Base-by-base conservation (phyloP, 2,329 filamentous ascomycete species). In the Aulographum hederae region DNA sequence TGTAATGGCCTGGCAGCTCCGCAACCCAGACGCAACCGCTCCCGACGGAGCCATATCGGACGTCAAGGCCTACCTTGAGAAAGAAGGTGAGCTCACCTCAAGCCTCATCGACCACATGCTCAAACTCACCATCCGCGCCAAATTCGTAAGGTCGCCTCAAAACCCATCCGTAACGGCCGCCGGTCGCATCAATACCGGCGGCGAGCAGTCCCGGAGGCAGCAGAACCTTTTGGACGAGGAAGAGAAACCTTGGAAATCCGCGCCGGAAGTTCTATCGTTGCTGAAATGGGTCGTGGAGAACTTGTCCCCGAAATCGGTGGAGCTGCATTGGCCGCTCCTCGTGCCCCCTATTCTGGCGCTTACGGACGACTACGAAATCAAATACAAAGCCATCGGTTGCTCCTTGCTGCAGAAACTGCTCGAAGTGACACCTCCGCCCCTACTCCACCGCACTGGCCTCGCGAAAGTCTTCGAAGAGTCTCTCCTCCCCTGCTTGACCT, bases 1-100 rank as follows among this genome's bases (percentile, higher is more conserved):
- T 3, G 78, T 81, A 37, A 69, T 91, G 52, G 73, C 73, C 37
- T 95, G 85, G 84, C 89, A 95, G 53, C 65, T 95, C 32, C 67
- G 80, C 23, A 72, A 95, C 46, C 81, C 84, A 0, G 62, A 62
- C 3, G 60, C 58, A 35, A 68, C 63, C 3, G 75, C 85, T 38
- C 54, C 63, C 18, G 43, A 46, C 19, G 47, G 49, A 34, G 59
- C 57, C 11, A 57, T 64, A 31, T 53, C 58, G 41, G 55, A 56
- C 37, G 57, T 64, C 27, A 53, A 52, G 35, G 43, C 42, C 35
- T 42, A 43, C 30, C 43, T 38, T 39, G 30, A 34, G 21, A 31
- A 19, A 18, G 48, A 54, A 41, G 57, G 60, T 64, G 60, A 63
- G 60, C 61, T 65, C 37, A 46, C 57, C 45, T 50, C 49, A 46